Conservation (phyloP, 2,329 filamentous ascomycete species). For the Ophidiomyces ophidiicola region DNA sequence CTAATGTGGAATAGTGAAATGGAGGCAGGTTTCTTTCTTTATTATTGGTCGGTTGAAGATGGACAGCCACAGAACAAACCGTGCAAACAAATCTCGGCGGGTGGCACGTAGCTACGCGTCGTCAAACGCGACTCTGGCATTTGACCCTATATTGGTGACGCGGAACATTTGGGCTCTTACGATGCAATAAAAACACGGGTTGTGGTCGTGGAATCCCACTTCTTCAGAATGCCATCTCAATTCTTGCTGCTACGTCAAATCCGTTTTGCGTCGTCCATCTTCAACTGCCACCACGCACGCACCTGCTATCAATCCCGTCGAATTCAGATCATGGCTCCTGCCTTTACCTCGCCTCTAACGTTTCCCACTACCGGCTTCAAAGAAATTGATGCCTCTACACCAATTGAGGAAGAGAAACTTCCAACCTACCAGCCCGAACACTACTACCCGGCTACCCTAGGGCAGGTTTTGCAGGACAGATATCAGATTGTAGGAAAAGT, state of each 20-base stretch:
- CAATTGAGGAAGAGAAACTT: conserved; percentile 25
- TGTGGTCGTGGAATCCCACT: not conserved
- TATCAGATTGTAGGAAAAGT: conserved; percentile 28
- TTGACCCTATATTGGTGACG: too few species aligned
- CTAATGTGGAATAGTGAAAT: too few species aligned
- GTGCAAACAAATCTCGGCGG: too few species aligned
- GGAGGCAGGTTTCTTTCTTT: too few species aligned
- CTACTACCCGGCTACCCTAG: conserved; percentile 25
- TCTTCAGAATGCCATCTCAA: not conserved
- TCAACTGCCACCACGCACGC: not conserved
- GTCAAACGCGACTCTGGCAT: too few species aligned
- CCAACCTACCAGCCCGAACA: conserved; percentile 16
- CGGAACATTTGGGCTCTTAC: too few species aligned
- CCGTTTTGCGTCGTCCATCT: not conserved
- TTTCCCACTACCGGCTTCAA: not conserved
- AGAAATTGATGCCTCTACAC: not conserved
- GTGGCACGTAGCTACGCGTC: too few species aligned
- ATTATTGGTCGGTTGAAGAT: too few species aligned
- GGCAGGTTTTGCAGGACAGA: conserved; percentile 20
- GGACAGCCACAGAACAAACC: too few species aligned
- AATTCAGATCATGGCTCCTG: not conserved
- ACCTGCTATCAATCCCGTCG: not conserved
- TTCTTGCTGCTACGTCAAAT: not conserved
- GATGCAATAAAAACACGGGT: not conserved
- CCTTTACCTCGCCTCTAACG: not conserved